Evolutionary conservation across 2,329 filamentous ascomycete species (phyloP).

Genomic region (Xylariaceae sp.): DNA sequence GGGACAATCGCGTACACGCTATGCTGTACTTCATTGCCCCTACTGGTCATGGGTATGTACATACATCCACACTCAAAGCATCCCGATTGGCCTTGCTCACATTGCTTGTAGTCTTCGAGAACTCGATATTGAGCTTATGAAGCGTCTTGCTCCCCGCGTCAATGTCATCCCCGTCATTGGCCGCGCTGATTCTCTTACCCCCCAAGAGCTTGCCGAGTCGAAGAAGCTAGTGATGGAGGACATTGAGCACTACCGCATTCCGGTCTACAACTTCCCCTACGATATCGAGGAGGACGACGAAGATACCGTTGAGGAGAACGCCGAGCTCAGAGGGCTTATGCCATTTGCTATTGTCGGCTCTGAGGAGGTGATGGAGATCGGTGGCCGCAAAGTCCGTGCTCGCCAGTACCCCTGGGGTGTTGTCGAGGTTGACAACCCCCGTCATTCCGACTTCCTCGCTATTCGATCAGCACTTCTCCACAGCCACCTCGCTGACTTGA

Average conservation of each 20-base stretch:
- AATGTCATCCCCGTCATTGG: constrained; percentile 99
- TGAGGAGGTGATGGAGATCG: constrained; percentile 91
- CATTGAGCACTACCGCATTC: constrained; percentile 99
- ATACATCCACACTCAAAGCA: neutral
- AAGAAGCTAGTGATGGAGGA: constrained; percentile 99
- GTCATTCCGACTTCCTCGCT: constrained; percentile 96
- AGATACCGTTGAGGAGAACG: constrained; percentile 98
- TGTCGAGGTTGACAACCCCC: constrained; percentile 97
- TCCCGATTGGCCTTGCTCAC: constrained; percentile 16
- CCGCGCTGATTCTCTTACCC: constrained; percentile 95
- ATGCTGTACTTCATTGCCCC: constrained; percentile 99
- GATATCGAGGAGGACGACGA: constrained; percentile 99
- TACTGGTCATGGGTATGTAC: constrained; percentile 79
- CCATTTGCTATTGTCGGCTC: constrained; percentile 98
- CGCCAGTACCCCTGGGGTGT: constrained; percentile 99
- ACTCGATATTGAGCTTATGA: constrained; percentile 99
- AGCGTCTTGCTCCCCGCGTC: constrained; percentile 93
- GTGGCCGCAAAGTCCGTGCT: constrained; percentile 84
- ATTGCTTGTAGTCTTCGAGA: constrained; percentile 70
- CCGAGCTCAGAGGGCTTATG: constrained; percentile 94
- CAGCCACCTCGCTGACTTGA: constrained; percentile 95
- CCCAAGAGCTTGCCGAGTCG: constrained; percentile 92
- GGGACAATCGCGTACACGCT: constrained; percentile 97
- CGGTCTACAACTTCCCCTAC: constrained; percentile 99
- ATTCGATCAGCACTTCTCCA: constrained; percentile 95